Evolutionary conservation across 2,329 filamentous ascomycete genomes (phyloP), one percentile per base, ranked within the genome.

Genomic region (Dactylellina cionopaga): DNA sequence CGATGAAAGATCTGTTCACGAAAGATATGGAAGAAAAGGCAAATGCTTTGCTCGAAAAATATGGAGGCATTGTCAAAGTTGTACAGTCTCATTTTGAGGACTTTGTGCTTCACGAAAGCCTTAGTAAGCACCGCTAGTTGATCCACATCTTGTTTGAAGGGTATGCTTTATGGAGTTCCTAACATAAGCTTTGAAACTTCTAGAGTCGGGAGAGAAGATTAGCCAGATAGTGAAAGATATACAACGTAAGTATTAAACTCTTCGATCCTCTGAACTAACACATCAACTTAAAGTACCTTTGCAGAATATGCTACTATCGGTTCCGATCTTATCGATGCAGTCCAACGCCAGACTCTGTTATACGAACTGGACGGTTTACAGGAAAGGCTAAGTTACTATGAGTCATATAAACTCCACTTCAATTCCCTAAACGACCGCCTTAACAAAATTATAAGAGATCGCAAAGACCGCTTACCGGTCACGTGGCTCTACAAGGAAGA

Each of bases 401-500:
- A 41, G 3, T 58, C 62, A 6, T 35, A 66, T 19, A 66, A 41
- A 25, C 0, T 41, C 11, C 62, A 66, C n/a, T 66, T 66, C 52
- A 3, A 6, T 10, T 17, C 41, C 1, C n/a, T 56, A 46, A 24
- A 19, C 22, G 63, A 68, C 17, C 43, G 63, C 10, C 44, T 68
- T 1, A 46, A 51, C 46, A 68, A 52, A 27, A 68, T 68, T 7
- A 68, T 59, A 1, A 47, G 35, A 11, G 63, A 59, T 15, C 63
- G 63, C 2, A 46, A 39, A 2, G 27, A 27, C 6, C 63, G 44
- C 9, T 31, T 54, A 24, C 33, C 37, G 5, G 52, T 39, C 22
- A 19, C 22, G 24, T 68, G 63, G 63, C 63, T 68, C 5, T 35
- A 33, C 25, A 68, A 51, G 44, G 63, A 68, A n/a, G 44, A 43